Evolutionary conservation across 257 asterid genomes (phyloP).

Genomic region (Ophiorrhiza pumila): DNA sequence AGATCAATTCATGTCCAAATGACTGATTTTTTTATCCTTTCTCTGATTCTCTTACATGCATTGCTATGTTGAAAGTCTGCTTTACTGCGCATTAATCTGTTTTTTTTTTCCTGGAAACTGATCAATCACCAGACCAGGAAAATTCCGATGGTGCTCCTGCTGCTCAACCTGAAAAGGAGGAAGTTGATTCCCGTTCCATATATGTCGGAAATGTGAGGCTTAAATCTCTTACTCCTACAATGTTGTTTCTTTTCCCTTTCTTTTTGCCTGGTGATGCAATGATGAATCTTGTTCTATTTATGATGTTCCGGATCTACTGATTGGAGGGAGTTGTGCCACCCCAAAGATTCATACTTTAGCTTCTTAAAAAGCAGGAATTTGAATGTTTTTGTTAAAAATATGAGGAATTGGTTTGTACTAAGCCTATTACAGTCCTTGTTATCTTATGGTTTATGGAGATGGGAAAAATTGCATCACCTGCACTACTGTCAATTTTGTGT

Average conservation of each 20-base stretch:
- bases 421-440: too few species aligned
- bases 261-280: background rate
- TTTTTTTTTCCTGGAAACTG: background rate
- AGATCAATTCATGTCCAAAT: background rate
- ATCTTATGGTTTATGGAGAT: background rate
- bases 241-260: background rate
- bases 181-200: slow-evolving; percentile 81
- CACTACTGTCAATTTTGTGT: background rate
- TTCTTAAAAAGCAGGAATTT: too few species aligned
- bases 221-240: slow-evolving; percentile 15
- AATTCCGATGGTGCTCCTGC: slow-evolving; percentile 54
- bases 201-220: slow-evolving; percentile 89
- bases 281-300: background rate
- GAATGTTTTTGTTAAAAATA: too few species aligned
- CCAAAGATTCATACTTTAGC: background rate
- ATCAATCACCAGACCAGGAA: slow-evolving; percentile 25
- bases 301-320: background rate
- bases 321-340: background rate
- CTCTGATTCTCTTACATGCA: background rate
- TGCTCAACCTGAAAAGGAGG: slow-evolving; percentile 80
- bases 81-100: background rate
- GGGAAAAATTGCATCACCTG: background rate
- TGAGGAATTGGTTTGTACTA: too few species aligned
- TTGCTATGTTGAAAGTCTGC: background rate
- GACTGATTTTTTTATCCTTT: background rate